phyloP scores from a whole-genome alignment of 345 rosid genomes.

The Sonneratia alba region DNA sequence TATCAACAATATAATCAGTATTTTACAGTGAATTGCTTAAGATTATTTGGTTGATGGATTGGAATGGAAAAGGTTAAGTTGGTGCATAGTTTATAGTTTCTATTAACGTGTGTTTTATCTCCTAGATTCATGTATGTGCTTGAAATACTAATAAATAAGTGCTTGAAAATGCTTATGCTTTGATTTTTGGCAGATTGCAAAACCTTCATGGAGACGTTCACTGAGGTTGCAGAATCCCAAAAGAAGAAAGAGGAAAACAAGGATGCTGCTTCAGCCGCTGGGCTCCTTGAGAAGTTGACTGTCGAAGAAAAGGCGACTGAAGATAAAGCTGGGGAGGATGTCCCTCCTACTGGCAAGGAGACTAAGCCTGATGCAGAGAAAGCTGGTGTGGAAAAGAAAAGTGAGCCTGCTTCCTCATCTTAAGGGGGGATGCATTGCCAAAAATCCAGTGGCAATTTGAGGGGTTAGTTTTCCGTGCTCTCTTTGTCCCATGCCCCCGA shows the following conservation, averaged over 20 bases:
- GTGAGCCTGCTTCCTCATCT: conserved; percentile 34
- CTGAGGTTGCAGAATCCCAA: conserved; percentile 63
- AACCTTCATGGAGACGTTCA: conserved; percentile 58
- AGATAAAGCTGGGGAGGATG: conserved; percentile 28
- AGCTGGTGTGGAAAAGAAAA: conserved; percentile 39
- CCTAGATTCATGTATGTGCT: not conserved
- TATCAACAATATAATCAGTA: too few relatives aligned
- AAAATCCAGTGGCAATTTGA: conserved; percentile 1
- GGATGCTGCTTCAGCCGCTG: conserved; percentile 57
- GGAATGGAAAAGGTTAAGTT: too few relatives aligned
- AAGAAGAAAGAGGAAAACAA: conserved; percentile 44
- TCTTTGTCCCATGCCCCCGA: conserved; percentile 2
- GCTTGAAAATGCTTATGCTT: not conserved
- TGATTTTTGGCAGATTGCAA: conserved; percentile 49
- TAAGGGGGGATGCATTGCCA: conserved; percentile 13
- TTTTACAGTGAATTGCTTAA: too few relatives aligned
- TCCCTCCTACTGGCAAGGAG: conserved; percentile 19
- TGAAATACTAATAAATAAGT: not conserved
- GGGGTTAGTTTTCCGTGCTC: conserved; percentile 9
- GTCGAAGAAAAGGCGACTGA: conserved; percentile 51
- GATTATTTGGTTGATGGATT: too few relatives aligned
- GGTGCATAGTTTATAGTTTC: too few relatives aligned
- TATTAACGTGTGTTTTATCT: too few relatives aligned
- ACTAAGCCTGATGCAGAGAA: conserved; percentile 16
- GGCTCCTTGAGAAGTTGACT: conserved; percentile 56